These are phyloP conservation scores for Aphanomyces stellatus DNA, from an alignment of 352 stramenopile species.

Conservation along the genomic window DNA sequence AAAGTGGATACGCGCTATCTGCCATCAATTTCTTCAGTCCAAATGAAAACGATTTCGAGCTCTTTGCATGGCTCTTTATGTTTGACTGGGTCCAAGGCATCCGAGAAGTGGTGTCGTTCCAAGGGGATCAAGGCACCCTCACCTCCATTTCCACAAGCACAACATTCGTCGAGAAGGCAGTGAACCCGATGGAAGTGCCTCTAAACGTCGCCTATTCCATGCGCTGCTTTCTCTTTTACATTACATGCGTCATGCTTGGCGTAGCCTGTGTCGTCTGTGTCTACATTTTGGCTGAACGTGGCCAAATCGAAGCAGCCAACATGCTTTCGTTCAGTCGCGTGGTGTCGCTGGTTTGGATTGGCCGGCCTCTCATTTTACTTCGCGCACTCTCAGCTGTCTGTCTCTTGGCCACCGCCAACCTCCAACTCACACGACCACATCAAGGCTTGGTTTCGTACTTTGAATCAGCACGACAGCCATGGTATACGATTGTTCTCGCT, in stretches of 20 bases:
- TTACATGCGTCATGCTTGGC: conserved; percentile 1
- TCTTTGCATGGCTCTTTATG: conserved; percentile 1
- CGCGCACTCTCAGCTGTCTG: background rate
- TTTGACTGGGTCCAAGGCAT: conserved; percentile 8
- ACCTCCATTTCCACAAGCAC: background rate
- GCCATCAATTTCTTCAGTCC: background rate
- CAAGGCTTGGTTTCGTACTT: background rate
- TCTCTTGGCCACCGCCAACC: background rate
- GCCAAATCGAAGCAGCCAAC: conserved; percentile 9
- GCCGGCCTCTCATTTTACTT: conserved; percentile 10
- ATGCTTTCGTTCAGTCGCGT: conserved; percentile 13
- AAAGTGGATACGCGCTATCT: background rate
- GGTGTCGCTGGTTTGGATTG: conserved; percentile 6
- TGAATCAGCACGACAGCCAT: background rate
- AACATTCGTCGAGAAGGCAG: background rate
- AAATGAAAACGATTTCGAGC: background rate
- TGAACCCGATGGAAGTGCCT: conserved; percentile 5
- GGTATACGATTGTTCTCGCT: background rate
- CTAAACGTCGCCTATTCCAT: conserved; percentile 3
- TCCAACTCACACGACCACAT: background rate
- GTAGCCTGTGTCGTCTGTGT: background rate
- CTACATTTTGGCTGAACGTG: background rate
- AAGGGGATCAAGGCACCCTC: background rate
- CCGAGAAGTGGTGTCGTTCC: conserved; percentile 10
- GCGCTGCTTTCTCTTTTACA: background rate